A percentile compares a stretch with the other conserved stretches of the same genome.
These are phyloP conservation scores for Verticillium alfalfae DNA, from an alignment of 2,329 filamentous ascomycete species.

Conservation along the genomic window DNA sequence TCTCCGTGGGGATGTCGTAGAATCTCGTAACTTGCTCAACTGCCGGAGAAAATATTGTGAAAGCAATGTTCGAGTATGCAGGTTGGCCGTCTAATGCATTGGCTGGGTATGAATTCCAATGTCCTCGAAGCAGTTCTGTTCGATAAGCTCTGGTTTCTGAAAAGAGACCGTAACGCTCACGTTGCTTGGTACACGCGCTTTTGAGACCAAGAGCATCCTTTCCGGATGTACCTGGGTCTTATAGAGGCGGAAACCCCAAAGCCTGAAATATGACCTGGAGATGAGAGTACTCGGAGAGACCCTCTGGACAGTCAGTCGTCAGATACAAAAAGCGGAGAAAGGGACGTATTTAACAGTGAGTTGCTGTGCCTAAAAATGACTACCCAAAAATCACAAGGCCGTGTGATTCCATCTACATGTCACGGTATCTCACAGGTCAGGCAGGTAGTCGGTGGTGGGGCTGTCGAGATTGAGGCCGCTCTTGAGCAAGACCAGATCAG, in stretches of 20 bases:
- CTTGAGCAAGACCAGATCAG: conserved; percentile 28
- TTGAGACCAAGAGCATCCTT: conserved; percentile 29
- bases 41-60: conserved; percentile 26
- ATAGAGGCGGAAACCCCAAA: conserved; percentile 28
- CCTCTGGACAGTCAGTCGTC: conserved; percentile 13
- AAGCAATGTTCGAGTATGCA: conserved; percentile 34
- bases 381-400: conserved; percentile 27
- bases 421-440: conserved; percentile 16
- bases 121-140: conserved; percentile 23
- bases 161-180: conserved; percentile 13
- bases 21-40: conserved; percentile 20
- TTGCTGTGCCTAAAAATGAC: conserved; percentile 27
- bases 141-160: not conserved
- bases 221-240: conserved; percentile 23
- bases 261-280: conserved; percentile 24
- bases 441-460: conserved; percentile 26
- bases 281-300: conserved; percentile 30
- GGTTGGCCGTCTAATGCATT: conserved; percentile 23
- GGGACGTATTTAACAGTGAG: conserved; percentile 21
- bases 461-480: conserved; percentile 25
- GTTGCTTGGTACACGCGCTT: conserved; percentile 21
- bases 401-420: conserved; percentile 28
- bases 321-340: not conserved
- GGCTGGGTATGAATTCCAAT: conserved; percentile 22
- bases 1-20: too few species aligned